Evolutionary conservation across 257 asterid genomes (phyloP).

Genomic region (Nemophila menziesii): DNA sequence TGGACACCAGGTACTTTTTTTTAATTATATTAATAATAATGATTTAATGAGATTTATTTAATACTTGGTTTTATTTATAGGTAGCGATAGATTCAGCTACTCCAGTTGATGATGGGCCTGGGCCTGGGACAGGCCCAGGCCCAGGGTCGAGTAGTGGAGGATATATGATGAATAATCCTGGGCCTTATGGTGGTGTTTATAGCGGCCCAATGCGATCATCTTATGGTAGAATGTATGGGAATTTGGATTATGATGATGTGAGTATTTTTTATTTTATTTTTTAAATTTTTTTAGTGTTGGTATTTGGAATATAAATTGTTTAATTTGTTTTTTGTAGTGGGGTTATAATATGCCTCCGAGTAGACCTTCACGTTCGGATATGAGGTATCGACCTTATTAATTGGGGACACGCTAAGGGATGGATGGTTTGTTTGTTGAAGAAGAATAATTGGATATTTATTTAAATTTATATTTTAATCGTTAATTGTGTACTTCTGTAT

Average conservation of each 20-base stretch:
- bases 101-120: slow-evolving; percentile 91
- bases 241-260: slow-evolving; percentile 82
- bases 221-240: slow-evolving; percentile 85
- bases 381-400: slow-evolving; percentile 82
- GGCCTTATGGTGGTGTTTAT: slow-evolving; percentile 64
- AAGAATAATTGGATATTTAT: not conserved
- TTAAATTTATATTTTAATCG: not conserved
- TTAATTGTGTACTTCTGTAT: not conserved
- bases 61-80: slow-evolving; percentile 19
- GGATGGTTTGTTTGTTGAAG: not conserved
- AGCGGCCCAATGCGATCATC: slow-evolving; percentile 77
- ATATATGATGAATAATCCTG: slow-evolving; percentile 53
- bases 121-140: too few species aligned
- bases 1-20: slow-evolving; percentile 99
- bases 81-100: slow-evolving; percentile 99
- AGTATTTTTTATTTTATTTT: slow-evolving; percentile 27
- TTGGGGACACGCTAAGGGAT: not conserved
- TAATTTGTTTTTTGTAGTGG: slow-evolving; percentile 46
- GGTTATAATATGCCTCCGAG: slow-evolving; percentile 77
- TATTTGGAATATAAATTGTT: not conserved
- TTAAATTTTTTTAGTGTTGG: too few species aligned
- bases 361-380: slow-evolving; percentile 75
- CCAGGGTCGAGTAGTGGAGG: slow-evolving; percentile 64
- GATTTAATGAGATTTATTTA: not conserved
- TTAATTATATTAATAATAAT: too few species aligned